A percentile compares a stretch with the other conserved stretches of the same genome.
Evolutionary conservation across 2,329 filamentous ascomycete species (phyloP).

Genomic region (Phaeosphaeriaceae sp.): DNA sequence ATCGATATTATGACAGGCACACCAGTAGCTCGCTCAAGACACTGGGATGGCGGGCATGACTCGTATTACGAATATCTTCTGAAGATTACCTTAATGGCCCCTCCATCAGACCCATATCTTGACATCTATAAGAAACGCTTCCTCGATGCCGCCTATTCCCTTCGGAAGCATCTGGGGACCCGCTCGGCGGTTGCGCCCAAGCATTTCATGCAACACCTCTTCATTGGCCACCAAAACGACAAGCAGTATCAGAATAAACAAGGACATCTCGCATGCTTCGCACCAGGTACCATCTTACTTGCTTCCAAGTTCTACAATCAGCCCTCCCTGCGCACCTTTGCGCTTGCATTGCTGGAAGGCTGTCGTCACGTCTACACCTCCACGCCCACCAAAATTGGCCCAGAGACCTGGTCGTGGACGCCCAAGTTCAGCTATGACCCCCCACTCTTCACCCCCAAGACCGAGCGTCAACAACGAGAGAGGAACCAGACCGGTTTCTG

Average conservation of each 20-base stretch:
- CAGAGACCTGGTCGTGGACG: constrained; percentile 48
- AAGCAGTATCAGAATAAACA: constrained; percentile 47
- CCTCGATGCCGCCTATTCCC: constrained; percentile 42
- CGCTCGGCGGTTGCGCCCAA: constrained; percentile 44
- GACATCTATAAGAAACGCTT: constrained; percentile 42
- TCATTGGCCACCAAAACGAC: constrained; percentile 44
- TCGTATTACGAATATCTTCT: constrained; percentile 53
- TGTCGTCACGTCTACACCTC: constrained; percentile 48
- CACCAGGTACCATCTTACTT: constrained; percentile 49
- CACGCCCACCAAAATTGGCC: constrained; percentile 47
- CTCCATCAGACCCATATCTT: constrained; percentile 44
- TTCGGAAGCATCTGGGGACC: constrained; percentile 44
- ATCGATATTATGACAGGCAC: constrained; percentile 52
- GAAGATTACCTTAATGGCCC: constrained; percentile 49
- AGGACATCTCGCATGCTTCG: constrained; percentile 50
- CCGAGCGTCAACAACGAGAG: constrained; percentile 35
- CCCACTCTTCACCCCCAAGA: constrained; percentile 36
- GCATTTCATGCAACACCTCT: constrained; percentile 48
- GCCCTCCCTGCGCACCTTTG: constrained; percentile 43
- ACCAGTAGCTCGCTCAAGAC: constrained; percentile 47
- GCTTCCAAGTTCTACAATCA: constrained; percentile 43
- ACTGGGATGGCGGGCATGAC: constrained; percentile 55
- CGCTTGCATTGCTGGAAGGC: constrained; percentile 49
- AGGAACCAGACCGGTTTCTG: constrained; percentile 42
- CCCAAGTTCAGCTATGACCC: constrained; percentile 45